Evolutionary conservation across 2,329 filamentous ascomycete genomes (phyloP), one percentile per base, ranked within the genome.

Genomic region (Leptoxyphium fumago): DNA sequence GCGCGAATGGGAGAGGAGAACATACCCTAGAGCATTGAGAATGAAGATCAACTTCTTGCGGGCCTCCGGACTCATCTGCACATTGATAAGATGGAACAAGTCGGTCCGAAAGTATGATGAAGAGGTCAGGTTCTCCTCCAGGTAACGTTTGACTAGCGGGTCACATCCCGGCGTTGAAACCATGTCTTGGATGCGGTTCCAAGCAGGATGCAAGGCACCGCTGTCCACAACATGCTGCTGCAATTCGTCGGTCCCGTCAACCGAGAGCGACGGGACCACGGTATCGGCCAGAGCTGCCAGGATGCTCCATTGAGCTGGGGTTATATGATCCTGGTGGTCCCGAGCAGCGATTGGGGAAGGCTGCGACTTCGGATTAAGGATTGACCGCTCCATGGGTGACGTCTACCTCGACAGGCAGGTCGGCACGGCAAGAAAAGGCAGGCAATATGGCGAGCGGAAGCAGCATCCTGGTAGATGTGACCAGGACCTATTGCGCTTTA

Each of bases 271-370:
- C 2, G 80, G 78, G 29, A 84, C 61, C 14, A 75, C 61, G 1
- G 75, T 67, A 48, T 79, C 75, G 8, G 71, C 65, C 28, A 80
- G 67, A 18, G 75, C 69, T 40, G 74, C 62, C 2, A 80, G 61
- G 1, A 72, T 76, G 28, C 62, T 65, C 76, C 76, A 80, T 66
- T 80, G 77, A 2, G 64, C 56, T 10, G 69, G 58, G 2, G 68
- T 72, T 50, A 78, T 15, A 36, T 36, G 32, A 36, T 36, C 9
- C 11, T 13, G 32, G 13, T 5, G 32, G 32, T 36, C 15, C 32
- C 32, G 11, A 3, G 5, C 15, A 5, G 9, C 13, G 11, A 36
- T 36, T 13, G 32, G 32, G 32, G 32, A 13, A 36, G 32, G 32
- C 11, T 5, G 11, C 15, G 32, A 36, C 15, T 13, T 3, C 32